Percentiles rank a stretch among this genome's conserved stretches.
phyloP scores from a whole-genome alignment of 2,329 filamentous ascomycete species.

The Diaporthe destruens region DNA sequence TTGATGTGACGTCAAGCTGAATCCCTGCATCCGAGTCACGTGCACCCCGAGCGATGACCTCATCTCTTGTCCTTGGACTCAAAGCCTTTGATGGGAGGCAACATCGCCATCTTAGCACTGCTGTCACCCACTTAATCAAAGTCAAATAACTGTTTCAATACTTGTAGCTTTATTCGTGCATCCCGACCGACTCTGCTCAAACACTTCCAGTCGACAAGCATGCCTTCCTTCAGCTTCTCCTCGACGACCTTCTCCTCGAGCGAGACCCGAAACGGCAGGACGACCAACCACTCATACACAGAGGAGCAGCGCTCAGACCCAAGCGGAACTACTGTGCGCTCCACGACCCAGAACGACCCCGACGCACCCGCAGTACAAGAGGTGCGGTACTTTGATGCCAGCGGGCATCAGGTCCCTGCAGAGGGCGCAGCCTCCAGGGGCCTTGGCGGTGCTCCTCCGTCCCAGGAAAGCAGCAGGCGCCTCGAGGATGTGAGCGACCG shows the following conservation, averaged over 20 bases:
- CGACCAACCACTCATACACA: constrained; percentile 35
- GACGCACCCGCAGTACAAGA: constrained; percentile 10
- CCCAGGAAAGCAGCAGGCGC: not conserved
- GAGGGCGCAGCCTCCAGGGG: constrained; percentile 18
- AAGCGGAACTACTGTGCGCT: constrained; percentile 26
- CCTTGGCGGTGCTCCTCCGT: not conserved
- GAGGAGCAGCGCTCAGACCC: constrained; percentile 24
- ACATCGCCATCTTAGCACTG: not conserved
- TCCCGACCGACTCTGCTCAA: not conserved
- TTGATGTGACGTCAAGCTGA: constrained; percentile 24
- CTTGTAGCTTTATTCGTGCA: too few relatives aligned
- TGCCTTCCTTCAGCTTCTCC: constrained; percentile 34
- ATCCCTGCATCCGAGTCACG: not conserved
- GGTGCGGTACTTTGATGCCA: constrained; percentile 30
- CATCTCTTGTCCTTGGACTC: not conserved
- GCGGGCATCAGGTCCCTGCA: constrained; percentile 26
- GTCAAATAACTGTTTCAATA: not conserved
- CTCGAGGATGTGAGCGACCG: constrained; percentile 33
- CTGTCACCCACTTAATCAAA: not conserved
- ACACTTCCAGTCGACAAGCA: not conserved
- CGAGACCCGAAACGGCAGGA: constrained; percentile 12
- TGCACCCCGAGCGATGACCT: constrained; percentile 29
- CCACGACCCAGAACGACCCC: constrained; percentile 21
- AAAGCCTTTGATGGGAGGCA: not conserved
- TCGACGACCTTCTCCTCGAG: constrained; percentile 28